Percentiles rank a stretch among this genome's conserved stretches.
These are phyloP conservation scores for Candida qinlingensis DNA, from an alignment of 805 yeast genomes.

Conservation along the genomic window DNA sequence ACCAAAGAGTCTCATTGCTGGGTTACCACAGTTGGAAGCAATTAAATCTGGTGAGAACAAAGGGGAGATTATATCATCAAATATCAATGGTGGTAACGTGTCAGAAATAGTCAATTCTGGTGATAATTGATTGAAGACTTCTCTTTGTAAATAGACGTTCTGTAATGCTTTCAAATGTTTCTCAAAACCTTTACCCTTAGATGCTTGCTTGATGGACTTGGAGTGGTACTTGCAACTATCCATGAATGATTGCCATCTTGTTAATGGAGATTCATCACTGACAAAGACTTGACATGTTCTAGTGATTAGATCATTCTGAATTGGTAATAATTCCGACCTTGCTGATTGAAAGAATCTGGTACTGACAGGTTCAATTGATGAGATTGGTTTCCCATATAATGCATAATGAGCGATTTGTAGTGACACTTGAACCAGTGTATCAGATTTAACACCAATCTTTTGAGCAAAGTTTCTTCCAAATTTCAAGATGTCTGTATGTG, in stretches of 20 bases:
- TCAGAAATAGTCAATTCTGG: constrained; percentile 33
- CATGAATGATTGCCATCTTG: constrained; percentile 46
- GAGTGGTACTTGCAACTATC: constrained; percentile 50
- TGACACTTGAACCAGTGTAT: constrained; percentile 86
- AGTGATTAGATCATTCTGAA: constrained; percentile 50
- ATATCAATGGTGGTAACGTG: constrained; percentile 38
- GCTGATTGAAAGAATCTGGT: constrained; percentile 64
- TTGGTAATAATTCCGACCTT: constrained; percentile 63
- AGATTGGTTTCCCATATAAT: constrained; percentile 81
- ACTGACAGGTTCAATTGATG: constrained; percentile 86
- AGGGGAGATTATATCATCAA: constrained; percentile 35
- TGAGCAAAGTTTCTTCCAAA: constrained; percentile 75
- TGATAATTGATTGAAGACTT: constrained; percentile 40
- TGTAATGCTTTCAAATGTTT: constrained; percentile 64
- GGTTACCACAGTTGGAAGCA: constrained; percentile 86
- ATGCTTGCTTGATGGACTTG: constrained; percentile 42
- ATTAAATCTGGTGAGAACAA: constrained; percentile 37
- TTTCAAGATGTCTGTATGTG: constrained; percentile 68
- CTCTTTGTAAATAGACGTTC: constrained; percentile 47
- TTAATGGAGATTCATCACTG: constrained; percentile 41
- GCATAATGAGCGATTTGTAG: constrained; percentile 90
- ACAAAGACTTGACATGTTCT: constrained; percentile 58
- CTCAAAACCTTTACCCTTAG: constrained; percentile 65
- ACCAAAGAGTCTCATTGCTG: constrained; percentile 81
- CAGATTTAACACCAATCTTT: constrained; percentile 79